Percentiles rank a stretch among this genome's conserved stretches.
These are phyloP conservation scores for Calonectria hongkongensis DNA, from an alignment of 2,329 filamentous ascomycete genomes.

Conservation along the genomic window DNA sequence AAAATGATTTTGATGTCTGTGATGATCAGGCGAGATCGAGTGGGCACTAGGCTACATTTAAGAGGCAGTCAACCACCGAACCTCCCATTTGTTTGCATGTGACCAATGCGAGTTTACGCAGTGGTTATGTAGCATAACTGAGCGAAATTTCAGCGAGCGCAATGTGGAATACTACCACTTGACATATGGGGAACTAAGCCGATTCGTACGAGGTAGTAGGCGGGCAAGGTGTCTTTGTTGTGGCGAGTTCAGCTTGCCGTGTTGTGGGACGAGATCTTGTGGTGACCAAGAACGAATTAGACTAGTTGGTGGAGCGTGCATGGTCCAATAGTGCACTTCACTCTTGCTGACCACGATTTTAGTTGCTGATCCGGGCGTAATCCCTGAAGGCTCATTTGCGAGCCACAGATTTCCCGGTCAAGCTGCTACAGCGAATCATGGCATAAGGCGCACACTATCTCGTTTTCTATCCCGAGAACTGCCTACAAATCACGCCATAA, in stretches of 20 bases:
- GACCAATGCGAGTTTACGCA: not conserved
- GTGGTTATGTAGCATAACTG: not conserved
- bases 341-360: not conserved
- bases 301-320: not conserved
- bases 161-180: not conserved
- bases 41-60: constrained; percentile 10
- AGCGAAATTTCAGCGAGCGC: no score
- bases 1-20: not conserved
- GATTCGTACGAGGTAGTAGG: not conserved
- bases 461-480: not conserved
- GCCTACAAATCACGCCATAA: not conserved
- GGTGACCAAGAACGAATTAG: constrained; percentile 3
- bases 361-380: constrained; percentile 1
- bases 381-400: not conserved
- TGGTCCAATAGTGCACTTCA: not conserved
- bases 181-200: not conserved
- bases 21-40: not conserved
- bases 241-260: not conserved
- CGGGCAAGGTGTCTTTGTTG: no score
- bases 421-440: constrained; percentile 2
- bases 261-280: not conserved
- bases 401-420: not conserved
- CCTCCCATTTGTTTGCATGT: not conserved
- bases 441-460: not conserved
- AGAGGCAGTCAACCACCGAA: no score